Base-by-base conservation (phyloP, 257 asterid species). In the Solanum dulcamara region DNA sequence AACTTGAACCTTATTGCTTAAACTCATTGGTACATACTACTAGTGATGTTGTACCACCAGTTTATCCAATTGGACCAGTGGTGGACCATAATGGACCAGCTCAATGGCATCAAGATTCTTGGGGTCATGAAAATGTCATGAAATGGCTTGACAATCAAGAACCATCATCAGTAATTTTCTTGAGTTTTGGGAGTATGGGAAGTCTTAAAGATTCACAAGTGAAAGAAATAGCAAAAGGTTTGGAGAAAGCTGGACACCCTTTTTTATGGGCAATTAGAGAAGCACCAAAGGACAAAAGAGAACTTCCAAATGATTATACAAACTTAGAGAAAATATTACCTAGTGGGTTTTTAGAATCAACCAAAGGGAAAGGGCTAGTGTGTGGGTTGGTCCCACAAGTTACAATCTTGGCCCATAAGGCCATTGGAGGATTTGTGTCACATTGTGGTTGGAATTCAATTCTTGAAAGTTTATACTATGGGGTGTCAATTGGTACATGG, bases 311-410 rank as follows among this genome's bases (percentile, higher is more conserved):
- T 66, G 87, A 62, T 24, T 85, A 6, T 24, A 35, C 80, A 20
- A 67, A 80, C 30, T 22, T 62, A 7, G 87, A 55, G 13, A 50
- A 62, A 10, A 15, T 86, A 17, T 22, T 86, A 11, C 86, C 88
- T 53, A 15, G 4, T 7, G 88, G 86, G 2, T 70, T 86, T 57
- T 81, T 71, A 33, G 77, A 81, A 24, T 46, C 82, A 62, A 81
- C 85, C 12, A 57, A 67, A 6, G 60, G 77, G 38, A 81, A 4
- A 81, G 88, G 88, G 2, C 40, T 81, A 35, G 57, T 86, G 53
- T 81, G 85, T 59, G 83, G 88, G 50, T 86, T 84, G 83, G 85
- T 82, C n/a, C 88, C 88, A 32, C 88, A 86, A 38, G 85, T 86
- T 22, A 82, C 80, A 37, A 82, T 86, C 33, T 51, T 86, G 82